These are phyloP conservation scores for Musa itinerans DNA, from an alignment of 176 grass and related monocot genomes.

Conservation along the genomic window DNA sequence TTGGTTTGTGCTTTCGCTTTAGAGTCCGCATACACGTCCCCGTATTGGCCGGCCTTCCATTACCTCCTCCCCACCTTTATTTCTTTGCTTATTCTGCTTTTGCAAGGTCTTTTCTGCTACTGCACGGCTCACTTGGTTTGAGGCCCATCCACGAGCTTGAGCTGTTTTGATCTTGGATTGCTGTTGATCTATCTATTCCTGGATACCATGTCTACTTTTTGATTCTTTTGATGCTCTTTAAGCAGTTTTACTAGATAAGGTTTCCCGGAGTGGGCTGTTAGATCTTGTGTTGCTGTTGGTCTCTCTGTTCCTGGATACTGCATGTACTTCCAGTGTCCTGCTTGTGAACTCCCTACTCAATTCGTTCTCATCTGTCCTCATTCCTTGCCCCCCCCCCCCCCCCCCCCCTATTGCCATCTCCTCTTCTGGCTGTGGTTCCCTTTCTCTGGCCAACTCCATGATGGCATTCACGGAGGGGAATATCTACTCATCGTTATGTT, in stretches of 20 bases:
- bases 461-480: constrained; percentile 1
- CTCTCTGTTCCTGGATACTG: neutral
- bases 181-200: neutral
- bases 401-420: neutral
- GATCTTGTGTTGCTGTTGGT: constrained; percentile 1
- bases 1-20: neutral
- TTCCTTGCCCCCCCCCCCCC: neutral
- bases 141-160: neutral
- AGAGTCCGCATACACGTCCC: neutral
- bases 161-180: neutral
- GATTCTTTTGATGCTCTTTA: neutral
- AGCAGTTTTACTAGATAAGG: neutral
- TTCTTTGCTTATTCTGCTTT: neutral
- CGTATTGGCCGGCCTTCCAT: neutral
- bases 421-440: neutral
- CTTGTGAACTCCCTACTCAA: neutral
- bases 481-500: neutral
- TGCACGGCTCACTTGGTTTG: too few relatives aligned
- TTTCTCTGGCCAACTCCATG: neutral
- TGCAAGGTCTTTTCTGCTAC: neutral
- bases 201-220: neutral
- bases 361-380: neutral
- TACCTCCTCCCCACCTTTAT: neutral
- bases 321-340: neutral
- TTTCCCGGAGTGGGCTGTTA: neutral